Conservation (phyloP, 1,284 basidiomycete species). For the Schizopora paradoxa region DNA sequence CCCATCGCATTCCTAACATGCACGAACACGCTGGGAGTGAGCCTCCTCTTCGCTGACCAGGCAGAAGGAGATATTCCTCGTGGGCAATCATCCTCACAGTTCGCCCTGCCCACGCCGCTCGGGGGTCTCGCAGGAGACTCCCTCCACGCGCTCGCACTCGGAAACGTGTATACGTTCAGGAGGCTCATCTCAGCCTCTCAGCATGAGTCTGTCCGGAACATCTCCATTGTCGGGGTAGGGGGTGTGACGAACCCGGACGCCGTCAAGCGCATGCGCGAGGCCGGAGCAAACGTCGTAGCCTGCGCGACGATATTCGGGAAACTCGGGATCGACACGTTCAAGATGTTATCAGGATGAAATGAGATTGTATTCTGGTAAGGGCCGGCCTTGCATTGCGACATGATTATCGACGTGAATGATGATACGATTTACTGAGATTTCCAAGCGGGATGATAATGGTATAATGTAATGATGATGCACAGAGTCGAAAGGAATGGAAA, state of each 20-base stretch:
- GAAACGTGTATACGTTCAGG: slow-evolving; percentile 63
- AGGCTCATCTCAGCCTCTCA: slow-evolving; percentile 41
- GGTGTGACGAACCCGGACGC: slow-evolving; percentile 63
- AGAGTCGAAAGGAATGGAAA: no score
- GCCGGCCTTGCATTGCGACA: no score
- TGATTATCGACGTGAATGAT: no score
- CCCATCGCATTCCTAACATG: slow-evolving; percentile 64
- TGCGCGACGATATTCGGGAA: slow-evolving; percentile 70
- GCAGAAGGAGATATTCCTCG: slow-evolving; percentile 11
- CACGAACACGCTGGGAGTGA: slow-evolving; percentile 73
- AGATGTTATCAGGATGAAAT: slow-evolving; percentile 33
- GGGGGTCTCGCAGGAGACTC: slow-evolving; percentile 74
- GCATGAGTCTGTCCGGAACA: slow-evolving; percentile 38
- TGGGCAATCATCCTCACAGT: slow-evolving; percentile 24
- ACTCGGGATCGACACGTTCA: slow-evolving; percentile 61
- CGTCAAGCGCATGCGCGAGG: slow-evolving; percentile 57
- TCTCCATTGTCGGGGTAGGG: slow-evolving; percentile 69
- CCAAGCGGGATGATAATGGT: no score
- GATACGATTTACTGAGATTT: no score
- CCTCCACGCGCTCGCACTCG: slow-evolving; percentile 69
- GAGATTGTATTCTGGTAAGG: background rate
- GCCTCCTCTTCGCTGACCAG: slow-evolving; percentile 57
- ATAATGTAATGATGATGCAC: no score
- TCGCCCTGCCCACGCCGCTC: slow-evolving; percentile 54
- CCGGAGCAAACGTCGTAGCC: slow-evolving; percentile 66